Evolutionary conservation across 495 filamentous ascomycete species (phyloP), one percentile per base, ranked within the genome.

Genomic region (Neurospora cerealis): DNA sequence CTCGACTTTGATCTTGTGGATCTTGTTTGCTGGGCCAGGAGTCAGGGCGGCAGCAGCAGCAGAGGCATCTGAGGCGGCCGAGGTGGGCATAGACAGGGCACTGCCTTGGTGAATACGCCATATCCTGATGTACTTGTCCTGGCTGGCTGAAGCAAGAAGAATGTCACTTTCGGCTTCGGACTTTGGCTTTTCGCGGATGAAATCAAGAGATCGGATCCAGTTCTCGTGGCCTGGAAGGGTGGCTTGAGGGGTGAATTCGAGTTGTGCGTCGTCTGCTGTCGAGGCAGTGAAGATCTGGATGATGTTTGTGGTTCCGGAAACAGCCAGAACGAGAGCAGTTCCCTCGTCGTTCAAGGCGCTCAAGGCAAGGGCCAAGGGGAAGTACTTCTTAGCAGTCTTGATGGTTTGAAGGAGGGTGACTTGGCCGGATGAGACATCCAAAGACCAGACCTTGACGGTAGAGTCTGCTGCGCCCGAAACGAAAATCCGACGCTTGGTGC

Each of bases 71-170:
- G 83, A 79, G 5, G 83, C 85, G 1, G 81, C 78, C 10, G 83
- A 79, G 42, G 75, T 77, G 21, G 83, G 80, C 24, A 81, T 81
- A 0, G 91, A 90, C n/a, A 91, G 80, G 15, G 87, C 85, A 32
- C 88, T 87, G 19, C 91, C 93, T 70, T 88, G 86, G 71, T 91
- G 93, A 32, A 98, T 80, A 69, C 94, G 89, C 96, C 96, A 99
- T 32, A 99, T 86, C 48, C 96, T 91, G 79, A 98, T 92, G 77
- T 98, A 99, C 81, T 95, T 98, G 77, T 99, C 96, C 82, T 99
- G 96, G 79, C 94, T 97, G 8, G 95, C 94, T 34, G 95, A 98
- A 2, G 96, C 94, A 15, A 99, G 85, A 69, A 98, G 81, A 19
- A 98, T 79, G 81, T 97, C 94, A 60, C 86, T 87, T 4, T 80